Conservation (phyloP, 306 rosid species). For the Gynostemma pentaphyllum region DNA sequence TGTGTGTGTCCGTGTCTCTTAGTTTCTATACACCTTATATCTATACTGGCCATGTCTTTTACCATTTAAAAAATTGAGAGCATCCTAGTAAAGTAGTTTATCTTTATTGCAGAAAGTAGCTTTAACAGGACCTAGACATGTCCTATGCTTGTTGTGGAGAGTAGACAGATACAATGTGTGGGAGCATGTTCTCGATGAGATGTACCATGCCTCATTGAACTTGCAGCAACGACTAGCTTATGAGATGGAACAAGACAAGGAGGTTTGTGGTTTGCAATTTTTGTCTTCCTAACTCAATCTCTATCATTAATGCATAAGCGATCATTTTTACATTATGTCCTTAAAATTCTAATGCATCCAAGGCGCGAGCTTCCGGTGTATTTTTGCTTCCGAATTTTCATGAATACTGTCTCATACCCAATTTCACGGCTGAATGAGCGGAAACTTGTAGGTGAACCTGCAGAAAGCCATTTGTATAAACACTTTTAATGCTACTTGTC, state of each 20-base stretch:
- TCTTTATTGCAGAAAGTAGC: slow-evolving; percentile 52
- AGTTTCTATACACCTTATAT: background rate
- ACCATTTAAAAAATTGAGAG: background rate
- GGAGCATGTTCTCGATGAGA: slow-evolving; percentile 71
- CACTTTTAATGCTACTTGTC: background rate
- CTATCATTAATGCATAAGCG: background rate
- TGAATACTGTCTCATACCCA: background rate
- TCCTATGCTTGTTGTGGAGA: slow-evolving; percentile 50
- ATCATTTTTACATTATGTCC: background rate
- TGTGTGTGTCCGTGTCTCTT: background rate
- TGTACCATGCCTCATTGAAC: slow-evolving; percentile 86
- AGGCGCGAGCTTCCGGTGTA: background rate
- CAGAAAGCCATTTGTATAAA: background rate
- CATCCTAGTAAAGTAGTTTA: background rate
- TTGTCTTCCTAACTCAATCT: background rate
- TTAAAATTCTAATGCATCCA: background rate
- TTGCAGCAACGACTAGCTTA: slow-evolving; percentile 44
- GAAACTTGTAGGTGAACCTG: background rate
- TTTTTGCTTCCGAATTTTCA: background rate
- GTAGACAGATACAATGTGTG: slow-evolving; percentile 46
- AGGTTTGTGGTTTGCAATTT: slow-evolving; percentile 29
- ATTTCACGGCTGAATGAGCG: background rate
- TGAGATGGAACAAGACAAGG: slow-evolving; percentile 52
- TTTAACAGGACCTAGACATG: slow-evolving; percentile 18
- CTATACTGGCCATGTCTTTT: background rate